Evolutionary conservation across 345 rosid species (phyloP).

Genomic region (Microthlaspi erraticum): DNA sequence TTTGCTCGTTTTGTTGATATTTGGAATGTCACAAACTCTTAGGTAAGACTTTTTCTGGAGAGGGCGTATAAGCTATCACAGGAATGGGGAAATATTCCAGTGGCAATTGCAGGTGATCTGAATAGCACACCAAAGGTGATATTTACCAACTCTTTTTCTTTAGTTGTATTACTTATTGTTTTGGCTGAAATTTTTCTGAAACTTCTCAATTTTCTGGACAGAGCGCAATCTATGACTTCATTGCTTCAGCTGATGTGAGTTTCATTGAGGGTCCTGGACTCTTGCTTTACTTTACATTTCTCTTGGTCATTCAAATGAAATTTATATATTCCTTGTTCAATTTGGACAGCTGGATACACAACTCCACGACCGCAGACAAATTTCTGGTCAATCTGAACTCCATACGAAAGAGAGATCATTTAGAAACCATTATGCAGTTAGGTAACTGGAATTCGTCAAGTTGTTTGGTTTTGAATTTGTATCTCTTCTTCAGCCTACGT

Average conservation of each 20-base stretch:
- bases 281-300: conserved; percentile 15
- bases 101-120: conserved; percentile 48
- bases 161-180: conserved; percentile 8
- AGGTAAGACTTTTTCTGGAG: conserved; percentile 83
- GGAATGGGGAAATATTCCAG: conserved; percentile 79
- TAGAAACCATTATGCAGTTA: conserved; percentile 39
- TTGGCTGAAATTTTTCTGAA: conserved; percentile 22
- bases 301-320: conserved; percentile 2
- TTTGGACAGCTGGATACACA: conserved; percentile 70
- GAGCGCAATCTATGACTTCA: conserved; percentile 89
- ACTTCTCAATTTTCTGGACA: conserved; percentile 48
- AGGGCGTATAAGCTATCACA: conserved; percentile 74
- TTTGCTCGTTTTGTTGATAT: conserved; percentile 4
- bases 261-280: conserved; percentile 30
- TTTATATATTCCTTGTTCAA: conserved; percentile 23
- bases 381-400: conserved; percentile 67
- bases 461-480: conserved; percentile 3
- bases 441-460: conserved; percentile 44
- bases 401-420: conserved; percentile 41
- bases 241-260: conserved; percentile 82
- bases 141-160: conserved; percentile 6
- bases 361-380: conserved; percentile 64
- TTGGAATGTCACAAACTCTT: conserved; percentile 28
- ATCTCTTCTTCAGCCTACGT: conserved; percentile 2
- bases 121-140: conserved; percentile 76